Evolutionary conservation across 2,329 filamentous ascomycete species (phyloP).

Genomic region (Trichoderma polysporum): DNA sequence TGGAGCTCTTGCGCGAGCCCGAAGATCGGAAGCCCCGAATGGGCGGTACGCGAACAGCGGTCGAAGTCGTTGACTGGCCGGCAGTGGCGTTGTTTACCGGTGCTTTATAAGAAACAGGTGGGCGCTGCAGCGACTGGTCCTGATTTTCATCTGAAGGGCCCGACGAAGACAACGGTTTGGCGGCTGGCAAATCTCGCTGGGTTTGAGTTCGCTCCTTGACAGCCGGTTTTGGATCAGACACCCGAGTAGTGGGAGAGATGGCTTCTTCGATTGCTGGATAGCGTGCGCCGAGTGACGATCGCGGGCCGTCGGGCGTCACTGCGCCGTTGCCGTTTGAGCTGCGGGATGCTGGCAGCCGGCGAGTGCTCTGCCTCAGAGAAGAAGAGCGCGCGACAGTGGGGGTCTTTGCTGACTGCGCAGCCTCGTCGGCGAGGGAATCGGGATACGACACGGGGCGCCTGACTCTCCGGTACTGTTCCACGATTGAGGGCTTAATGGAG

Average conservation of each 20-base stretch:
- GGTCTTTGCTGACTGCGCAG: conserved; percentile 27
- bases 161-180: conserved; percentile 42
- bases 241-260: conserved; percentile 27
- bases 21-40: conserved; percentile 59
- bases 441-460: conserved; percentile 23
- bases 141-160: conserved; percentile 51
- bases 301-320: conserved; percentile 34
- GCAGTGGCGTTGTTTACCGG: conserved; percentile 30
- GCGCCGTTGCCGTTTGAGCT: conserved; percentile 32
- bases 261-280: conserved; percentile 35
- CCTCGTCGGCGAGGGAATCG: conserved; percentile 19
- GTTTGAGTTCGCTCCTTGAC: conserved; percentile 33
- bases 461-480: conserved; percentile 3
- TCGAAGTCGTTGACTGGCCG: conserved; percentile 34
- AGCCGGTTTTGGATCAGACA: conserved; percentile 25
- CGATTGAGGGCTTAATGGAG: conserved; percentile 14
- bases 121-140: conserved; percentile 41
- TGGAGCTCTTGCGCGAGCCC: conserved; percentile 54
- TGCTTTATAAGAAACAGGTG: conserved; percentile 51
- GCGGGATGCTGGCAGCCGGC: conserved; percentile 41
- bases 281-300: conserved; percentile 35
- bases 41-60: conserved; percentile 44
- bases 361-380: conserved; percentile 35
- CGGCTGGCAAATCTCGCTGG: conserved; percentile 49
- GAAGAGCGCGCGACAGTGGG: conserved; percentile 28